phyloP scores from a whole-genome alignment of 2,329 filamentous ascomycete species.

The Aspergillus uvarum region DNA sequence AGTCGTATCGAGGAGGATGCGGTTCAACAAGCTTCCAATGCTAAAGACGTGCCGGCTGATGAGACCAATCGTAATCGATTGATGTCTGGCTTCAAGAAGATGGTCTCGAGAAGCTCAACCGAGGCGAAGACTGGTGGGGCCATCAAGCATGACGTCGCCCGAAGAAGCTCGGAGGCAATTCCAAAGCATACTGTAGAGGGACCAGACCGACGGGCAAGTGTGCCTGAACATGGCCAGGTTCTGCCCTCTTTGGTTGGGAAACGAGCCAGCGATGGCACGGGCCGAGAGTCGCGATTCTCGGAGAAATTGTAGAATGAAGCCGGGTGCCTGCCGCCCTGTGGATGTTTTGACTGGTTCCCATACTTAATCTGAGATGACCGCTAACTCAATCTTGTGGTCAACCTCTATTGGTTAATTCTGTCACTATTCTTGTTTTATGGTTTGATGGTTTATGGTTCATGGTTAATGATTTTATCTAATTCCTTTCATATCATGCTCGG shows the following conservation, averaged over 20 bases:
- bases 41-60: conserved; percentile 18
- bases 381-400: no score
- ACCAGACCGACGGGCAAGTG: conserved; percentile 30
- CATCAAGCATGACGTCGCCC: conserved; percentile 5
- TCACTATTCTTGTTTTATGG: no score
- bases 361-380: background rate
- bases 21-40: conserved; percentile 9
- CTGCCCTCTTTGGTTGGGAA: conserved; percentile 30
- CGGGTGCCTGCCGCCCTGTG: background rate
- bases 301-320: conserved; percentile 34
- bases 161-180: conserved; percentile 6
- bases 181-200: conserved; percentile 20
- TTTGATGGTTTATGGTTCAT: no score
- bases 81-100: conserved; percentile 29
- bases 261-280: conserved; percentile 24
- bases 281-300: conserved; percentile 38
- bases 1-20: conserved; percentile 18
- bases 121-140: conserved; percentile 23
- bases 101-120: conserved; percentile 23
- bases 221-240: conserved; percentile 31
- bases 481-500: no score
- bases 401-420: no score
- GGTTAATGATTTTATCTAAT: no score
- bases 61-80: conserved; percentile 26
- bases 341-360: conserved; percentile 9